These are phyloP conservation scores for Fraxinus sp. DNA, from an alignment of 305 asterid species.

Conservation along the genomic window DNA sequence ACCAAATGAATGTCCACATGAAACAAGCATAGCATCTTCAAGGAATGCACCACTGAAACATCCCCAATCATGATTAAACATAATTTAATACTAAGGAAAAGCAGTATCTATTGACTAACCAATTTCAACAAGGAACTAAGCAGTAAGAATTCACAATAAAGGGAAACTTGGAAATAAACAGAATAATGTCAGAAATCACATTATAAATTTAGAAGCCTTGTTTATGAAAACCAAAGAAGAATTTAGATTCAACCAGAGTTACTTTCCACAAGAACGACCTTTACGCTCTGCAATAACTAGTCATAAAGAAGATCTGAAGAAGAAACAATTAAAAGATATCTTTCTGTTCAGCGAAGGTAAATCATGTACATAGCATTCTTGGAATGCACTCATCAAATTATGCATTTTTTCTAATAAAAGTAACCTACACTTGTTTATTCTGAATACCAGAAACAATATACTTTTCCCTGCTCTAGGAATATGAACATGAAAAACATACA, in stretches of 20 bases:
- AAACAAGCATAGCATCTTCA: constrained; percentile 90
- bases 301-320: constrained; percentile 11
- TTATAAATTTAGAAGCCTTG: not conserved
- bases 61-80: constrained; percentile 33
- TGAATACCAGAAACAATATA: not conserved
- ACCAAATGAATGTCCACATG: constrained; percentile 98
- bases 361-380: not conserved
- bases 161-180: not conserved
- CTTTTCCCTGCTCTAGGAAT: not conserved
- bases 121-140: not conserved
- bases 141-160: not conserved
- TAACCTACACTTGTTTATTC: not conserved
- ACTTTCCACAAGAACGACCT: not conserved
- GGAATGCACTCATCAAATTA: not conserved
- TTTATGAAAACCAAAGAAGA: constrained; percentile 20
- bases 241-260: not conserved
- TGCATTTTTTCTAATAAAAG: not conserved
- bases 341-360: not conserved
- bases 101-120: not conserved
- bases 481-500: not conserved
- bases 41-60: constrained; percentile 80
- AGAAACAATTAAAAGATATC: constrained; percentile 3
- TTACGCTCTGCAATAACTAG: constrained; percentile 3
- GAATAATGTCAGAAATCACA: not conserved
- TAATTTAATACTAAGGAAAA: not conserved